Evolutionary conservation across 2,329 filamentous ascomycete species (phyloP), one percentile per base, ranked within the genome.

Genomic region (Madurella fahalii): DNA sequence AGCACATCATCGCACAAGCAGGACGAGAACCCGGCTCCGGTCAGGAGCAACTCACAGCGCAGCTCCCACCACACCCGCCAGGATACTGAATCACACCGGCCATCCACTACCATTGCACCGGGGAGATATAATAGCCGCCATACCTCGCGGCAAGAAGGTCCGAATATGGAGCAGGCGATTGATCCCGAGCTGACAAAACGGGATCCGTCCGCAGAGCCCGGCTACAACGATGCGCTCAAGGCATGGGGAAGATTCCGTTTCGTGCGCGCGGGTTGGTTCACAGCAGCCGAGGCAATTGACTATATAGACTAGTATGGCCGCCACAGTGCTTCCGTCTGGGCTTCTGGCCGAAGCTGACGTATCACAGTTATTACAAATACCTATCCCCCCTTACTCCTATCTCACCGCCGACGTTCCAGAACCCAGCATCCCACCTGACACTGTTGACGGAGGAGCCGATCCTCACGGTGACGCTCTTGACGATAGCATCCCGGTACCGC

Each of bases 181-280:
- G 78, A 82, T 44, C 76, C 75, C 5, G 72, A 71, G 51, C 65
- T 78, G 46, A 72, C 71, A 57, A 72, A 74, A 60, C 64, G 76
- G 40, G 71, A 75, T 54, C 63, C 76, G 58, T 69, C 76, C 58
- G 62, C 73, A 47, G 76, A 83, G 58, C 74, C 78, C 31, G 78
- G 84, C 48, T 85, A 85, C 62, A 74, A 80, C 41, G 83, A 88
- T 54, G 92, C 92, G 0, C 74, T 96, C 56, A 85, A 84, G 64
- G 87, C 90, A n/a, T 99, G 94, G 94, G 84, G 86, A 2, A 80
- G 90, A 59, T 92, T 96, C 69, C 86, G 92, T 42, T 97, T 97
- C 68, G 93, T 97, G n/a, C 85, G 91, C 51, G 91, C 91, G 9
- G 94, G 94, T 9, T 97, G 93, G 93, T 94, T 99, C 69, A 95